These are phyloP conservation scores for Gracilaria domingensis DNA, from an alignment of 23 red algal species.

Conservation along the genomic window DNA sequence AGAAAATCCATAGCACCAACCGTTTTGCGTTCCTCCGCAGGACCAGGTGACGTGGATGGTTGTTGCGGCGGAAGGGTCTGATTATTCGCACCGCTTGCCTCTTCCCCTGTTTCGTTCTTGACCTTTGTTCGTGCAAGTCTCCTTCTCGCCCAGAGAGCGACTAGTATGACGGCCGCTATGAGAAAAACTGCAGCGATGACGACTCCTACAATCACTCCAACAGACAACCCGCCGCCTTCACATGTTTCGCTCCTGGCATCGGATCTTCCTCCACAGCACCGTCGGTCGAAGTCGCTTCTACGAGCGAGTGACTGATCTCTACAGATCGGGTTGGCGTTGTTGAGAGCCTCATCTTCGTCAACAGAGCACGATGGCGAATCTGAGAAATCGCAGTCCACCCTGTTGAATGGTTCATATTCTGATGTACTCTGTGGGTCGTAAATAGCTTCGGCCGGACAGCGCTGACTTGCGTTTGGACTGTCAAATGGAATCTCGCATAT, in stretches of 20 bases:
- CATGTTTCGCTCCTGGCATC: background rate
- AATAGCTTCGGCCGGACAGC: background rate
- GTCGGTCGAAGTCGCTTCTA: constrained; percentile 19
- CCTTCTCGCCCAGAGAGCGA: background rate
- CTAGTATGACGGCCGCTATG: background rate
- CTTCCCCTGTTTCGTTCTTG: background rate
- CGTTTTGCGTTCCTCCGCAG: background rate
- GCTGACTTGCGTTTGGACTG: background rate
- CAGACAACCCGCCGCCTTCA: background rate
- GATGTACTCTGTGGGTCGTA: background rate
- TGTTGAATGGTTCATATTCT: constrained; percentile 29
- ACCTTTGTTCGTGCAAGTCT: background rate
- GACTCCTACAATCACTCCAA: background rate
- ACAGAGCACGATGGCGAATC: constrained; percentile 12
- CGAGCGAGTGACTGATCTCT: background rate
- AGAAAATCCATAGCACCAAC: background rate
- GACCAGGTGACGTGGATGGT: background rate
- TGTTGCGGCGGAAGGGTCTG: background rate
- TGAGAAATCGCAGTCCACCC: constrained; percentile 5
- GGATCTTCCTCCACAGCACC: constrained; percentile 42
- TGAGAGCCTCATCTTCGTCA: constrained; percentile 8
- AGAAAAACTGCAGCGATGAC: constrained; percentile 8
- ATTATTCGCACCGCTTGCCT: background rate
- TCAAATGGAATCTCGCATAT: constrained; percentile 8
- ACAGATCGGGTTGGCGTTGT: constrained; percentile 23